Evolutionary conservation across 306 rosid genomes (phyloP).

Genomic region (Lagenaria siceraria): DNA sequence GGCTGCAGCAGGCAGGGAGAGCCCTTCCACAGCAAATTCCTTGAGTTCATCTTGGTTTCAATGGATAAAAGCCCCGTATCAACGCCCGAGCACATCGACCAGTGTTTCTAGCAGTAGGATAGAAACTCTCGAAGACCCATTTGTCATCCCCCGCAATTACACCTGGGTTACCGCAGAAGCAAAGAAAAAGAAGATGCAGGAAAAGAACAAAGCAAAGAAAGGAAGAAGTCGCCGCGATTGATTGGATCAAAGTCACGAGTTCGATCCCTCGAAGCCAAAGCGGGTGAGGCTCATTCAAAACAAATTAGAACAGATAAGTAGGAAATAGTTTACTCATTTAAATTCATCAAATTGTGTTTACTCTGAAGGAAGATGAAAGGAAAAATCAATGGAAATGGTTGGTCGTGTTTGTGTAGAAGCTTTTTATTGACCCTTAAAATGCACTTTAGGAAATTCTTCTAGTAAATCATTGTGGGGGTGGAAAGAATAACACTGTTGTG

Average conservation of each 20-base stretch:
- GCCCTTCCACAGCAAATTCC: slow-evolving; percentile 32
- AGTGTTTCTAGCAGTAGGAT: slow-evolving; percentile 61
- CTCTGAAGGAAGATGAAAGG: neutral
- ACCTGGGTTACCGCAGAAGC: slow-evolving; percentile 79
- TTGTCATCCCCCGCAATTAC: slow-evolving; percentile 73
- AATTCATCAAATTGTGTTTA: slow-evolving; percentile 6
- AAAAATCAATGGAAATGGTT: neutral
- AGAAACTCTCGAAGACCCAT: slow-evolving; percentile 76
- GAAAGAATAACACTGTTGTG: neutral
- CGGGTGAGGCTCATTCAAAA: neutral
- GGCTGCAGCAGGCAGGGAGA: slow-evolving; percentile 41
- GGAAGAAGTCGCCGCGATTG: slow-evolving; percentile 50
- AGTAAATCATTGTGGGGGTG: slow-evolving; percentile 27
- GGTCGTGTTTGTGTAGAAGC: slow-evolving; percentile 10
- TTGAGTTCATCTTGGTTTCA: slow-evolving; percentile 86
- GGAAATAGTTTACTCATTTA: slow-evolving; percentile 1
- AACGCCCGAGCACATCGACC: slow-evolving; percentile 41
- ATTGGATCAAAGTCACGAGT: slow-evolving; percentile 13
- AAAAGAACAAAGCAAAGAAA: slow-evolving; percentile 81
- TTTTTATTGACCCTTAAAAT: neutral
- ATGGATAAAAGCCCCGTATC: slow-evolving; percentile 91
- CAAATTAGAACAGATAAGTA: neutral
- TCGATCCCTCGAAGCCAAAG: neutral
- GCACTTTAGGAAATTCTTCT: slow-evolving; percentile 9
- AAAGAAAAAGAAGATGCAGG: slow-evolving; percentile 83